Conservation (phyloP, 2,329 filamentous ascomycete species). For the Atkinsonella hypoxylon region DNA sequence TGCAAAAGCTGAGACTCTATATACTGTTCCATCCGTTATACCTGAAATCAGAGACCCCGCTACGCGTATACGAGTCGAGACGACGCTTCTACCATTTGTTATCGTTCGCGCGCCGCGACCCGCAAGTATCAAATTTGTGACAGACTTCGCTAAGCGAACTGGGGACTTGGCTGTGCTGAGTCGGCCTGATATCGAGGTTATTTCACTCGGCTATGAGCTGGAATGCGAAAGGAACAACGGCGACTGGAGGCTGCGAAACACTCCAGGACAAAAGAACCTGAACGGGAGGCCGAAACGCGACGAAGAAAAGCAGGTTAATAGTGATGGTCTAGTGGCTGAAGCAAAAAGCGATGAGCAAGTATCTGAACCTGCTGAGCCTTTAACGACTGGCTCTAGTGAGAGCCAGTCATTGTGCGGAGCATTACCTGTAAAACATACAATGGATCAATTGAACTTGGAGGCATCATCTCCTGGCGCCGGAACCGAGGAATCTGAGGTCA, state of each 20-base stretch:
- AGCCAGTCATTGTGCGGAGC: constrained; percentile 13
- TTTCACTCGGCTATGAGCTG: constrained; percentile 88
- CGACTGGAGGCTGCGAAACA: constrained; percentile 69
- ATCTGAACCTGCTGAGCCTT: background rate
- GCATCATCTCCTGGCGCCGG: no score
- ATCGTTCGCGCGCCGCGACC: constrained; percentile 62
- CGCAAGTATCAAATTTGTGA: constrained; percentile 67
- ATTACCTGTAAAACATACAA: constrained; percentile 4
- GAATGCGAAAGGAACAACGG: constrained; percentile 86
- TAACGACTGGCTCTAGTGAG: constrained; percentile 3
- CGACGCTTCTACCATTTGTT: constrained; percentile 73
- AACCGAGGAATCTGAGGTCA: background rate
- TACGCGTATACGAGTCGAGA: constrained; percentile 71
- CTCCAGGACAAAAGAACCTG: constrained; percentile 65
- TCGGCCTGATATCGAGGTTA: constrained; percentile 74
- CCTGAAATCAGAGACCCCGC: constrained; percentile 79
- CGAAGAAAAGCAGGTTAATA: background rate
- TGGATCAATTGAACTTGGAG: constrained; percentile 15
- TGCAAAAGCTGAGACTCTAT: constrained; percentile 60
- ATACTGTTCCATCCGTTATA: constrained; percentile 77
- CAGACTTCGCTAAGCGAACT: constrained; percentile 77
- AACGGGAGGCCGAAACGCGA: constrained; percentile 45
- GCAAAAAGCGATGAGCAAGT: background rate
- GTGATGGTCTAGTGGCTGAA: background rate
- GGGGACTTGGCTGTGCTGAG: constrained; percentile 84